A percentile compares a stretch with the other conserved stretches of the same genome.
These are phyloP conservation scores for Ustilago esculenta DNA, from an alignment of 1,284 basidiomycete genomes.

Conservation along the genomic window DNA sequence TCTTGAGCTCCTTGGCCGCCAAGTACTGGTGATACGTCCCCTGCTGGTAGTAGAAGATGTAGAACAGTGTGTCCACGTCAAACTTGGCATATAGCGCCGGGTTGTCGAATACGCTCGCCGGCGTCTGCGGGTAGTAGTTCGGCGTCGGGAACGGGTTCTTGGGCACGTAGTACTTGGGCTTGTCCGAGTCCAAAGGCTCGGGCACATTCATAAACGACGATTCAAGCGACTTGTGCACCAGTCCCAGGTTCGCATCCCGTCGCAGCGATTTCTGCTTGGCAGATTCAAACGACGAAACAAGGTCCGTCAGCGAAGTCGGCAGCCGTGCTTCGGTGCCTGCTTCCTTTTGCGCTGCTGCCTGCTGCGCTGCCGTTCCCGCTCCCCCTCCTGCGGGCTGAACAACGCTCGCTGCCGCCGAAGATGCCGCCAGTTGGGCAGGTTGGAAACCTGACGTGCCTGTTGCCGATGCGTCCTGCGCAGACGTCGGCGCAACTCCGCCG, in stretches of 20 bases:
- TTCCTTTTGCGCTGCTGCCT: constrained; percentile 53
- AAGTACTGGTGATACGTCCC: constrained; percentile 98
- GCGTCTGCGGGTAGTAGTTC: constrained; percentile 92
- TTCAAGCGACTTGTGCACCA: constrained; percentile 84
- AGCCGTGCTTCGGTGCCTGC: constrained; percentile 60
- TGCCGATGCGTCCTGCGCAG: background rate
- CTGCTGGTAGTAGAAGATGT: constrained; percentile 97
- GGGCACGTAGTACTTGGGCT: constrained; percentile 87
- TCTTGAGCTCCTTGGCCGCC: constrained; percentile 95
- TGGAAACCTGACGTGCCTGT: constrained; percentile 36
- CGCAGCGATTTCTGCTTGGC: constrained; percentile 90
- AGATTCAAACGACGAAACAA: constrained; percentile 93
- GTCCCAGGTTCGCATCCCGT: constrained; percentile 81
- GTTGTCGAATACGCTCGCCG: constrained; percentile 82
- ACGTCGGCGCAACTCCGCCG: background rate
- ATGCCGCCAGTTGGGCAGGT: constrained; percentile 61
- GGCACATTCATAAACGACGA: constrained; percentile 87
- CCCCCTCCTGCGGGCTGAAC: constrained; percentile 55
- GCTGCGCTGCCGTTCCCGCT: constrained; percentile 49
- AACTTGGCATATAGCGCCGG: constrained; percentile 88
- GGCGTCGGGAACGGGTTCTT: constrained; percentile 90
- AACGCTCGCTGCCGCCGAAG: constrained; percentile 68
- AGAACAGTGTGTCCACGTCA: constrained; percentile 97
- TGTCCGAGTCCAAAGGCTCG: constrained; percentile 81
- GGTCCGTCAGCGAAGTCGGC: constrained; percentile 86